These are phyloP conservation scores for Magnusiomyces ingens DNA, from an alignment of 1,139 yeast species.

Conservation along the genomic window DNA sequence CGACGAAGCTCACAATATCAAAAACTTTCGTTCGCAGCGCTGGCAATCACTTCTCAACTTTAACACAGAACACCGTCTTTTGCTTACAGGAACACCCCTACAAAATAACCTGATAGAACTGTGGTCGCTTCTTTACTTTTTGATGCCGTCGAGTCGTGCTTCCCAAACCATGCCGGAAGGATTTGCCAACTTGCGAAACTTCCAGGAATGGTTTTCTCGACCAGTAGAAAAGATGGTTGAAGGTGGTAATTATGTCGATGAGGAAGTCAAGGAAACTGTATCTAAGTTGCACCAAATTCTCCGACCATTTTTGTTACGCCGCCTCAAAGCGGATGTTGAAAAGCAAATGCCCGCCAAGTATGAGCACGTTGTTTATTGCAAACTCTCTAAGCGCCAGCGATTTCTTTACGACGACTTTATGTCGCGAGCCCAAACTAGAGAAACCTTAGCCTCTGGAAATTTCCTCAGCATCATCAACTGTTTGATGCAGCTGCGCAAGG, in stretches of 20 bases:
- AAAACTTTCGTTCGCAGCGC: slow-evolving; percentile 89
- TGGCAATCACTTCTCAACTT: slow-evolving; percentile 96
- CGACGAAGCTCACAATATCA: slow-evolving; percentile 98
- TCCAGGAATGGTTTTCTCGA: slow-evolving; percentile 96
- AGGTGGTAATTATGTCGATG: slow-evolving; percentile 51
- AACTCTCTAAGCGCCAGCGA: slow-evolving; percentile 87
- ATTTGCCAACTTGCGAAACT: slow-evolving; percentile 90
- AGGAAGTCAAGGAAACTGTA: slow-evolving; percentile 79
- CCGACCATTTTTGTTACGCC: slow-evolving; percentile 83
- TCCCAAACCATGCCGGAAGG: slow-evolving; percentile 79
- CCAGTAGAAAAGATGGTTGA: slow-evolving; percentile 93
- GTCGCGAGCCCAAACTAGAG: slow-evolving; percentile 94
- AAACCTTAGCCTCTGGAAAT: slow-evolving; percentile 90
- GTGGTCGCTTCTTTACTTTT: slow-evolving; percentile 87
- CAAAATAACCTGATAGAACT: slow-evolving; percentile 89
- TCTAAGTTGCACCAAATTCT: slow-evolving; percentile 86
- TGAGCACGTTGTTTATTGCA: slow-evolving; percentile 90
- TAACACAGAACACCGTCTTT: slow-evolving; percentile 79
- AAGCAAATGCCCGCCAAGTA: slow-evolving; percentile 98
- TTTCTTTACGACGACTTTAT: slow-evolving; percentile 92
- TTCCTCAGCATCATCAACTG: slow-evolving; percentile 93
- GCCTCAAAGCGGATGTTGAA: slow-evolving; percentile 94
- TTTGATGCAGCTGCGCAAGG: slow-evolving; percentile 95
- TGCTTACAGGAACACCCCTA: slow-evolving; percentile 92
- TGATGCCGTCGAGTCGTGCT: slow-evolving; percentile 85